Evolutionary conservation across 2,329 filamentous ascomycete species (phyloP), one percentile per base, ranked within the genome.

Genomic region (Lecanicillium sp.): DNA sequence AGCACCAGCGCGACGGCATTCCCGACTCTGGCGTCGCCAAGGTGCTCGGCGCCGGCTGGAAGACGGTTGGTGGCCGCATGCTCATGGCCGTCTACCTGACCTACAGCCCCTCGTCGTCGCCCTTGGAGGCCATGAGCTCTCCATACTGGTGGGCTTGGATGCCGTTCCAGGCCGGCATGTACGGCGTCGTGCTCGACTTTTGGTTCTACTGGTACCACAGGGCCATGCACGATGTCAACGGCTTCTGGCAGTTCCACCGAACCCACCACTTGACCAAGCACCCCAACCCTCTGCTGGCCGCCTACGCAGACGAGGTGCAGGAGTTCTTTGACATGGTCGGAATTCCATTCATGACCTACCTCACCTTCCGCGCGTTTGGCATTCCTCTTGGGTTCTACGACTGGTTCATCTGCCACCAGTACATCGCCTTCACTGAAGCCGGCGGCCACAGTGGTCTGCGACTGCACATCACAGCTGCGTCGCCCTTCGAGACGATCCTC

Each of bases 331-430:
- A 70, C 38, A 67, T 69, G 27, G 63, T 60, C 3, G 63, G 62
- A 6, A 61, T 70, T 5, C 67, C 67, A 0, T 53, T 69, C 20
- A 53, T 68, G 46, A 64, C 67, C 2, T 70, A 63, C 48, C 56
- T 58, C 17, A 62, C 56, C 0, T 49, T 70, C 21, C 63, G 59
- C 23, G 15, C 48, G 6, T 5, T 56, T 33, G 66, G 66, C 0
- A 40, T 70, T 5, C 66, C 68, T 0, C 66, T 71, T 62, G 67
- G 66, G 2, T 71, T 71, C 53, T 70, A 70, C 33, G 68, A 70
- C 23, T 71, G 67, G 67, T 71, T 67, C 67, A 51, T 71, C n/a
- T 71, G 67, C 54, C 64, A 69, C 39, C 59, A 67, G 42, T 71
- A 69, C 44, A 60, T 70, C 11, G 60, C 67, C 6, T 71, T 62